These are phyloP conservation scores for Termitomyces sp. DNA, from an alignment of 768 basidiomycete genomes.

Conservation along the genomic window DNA sequence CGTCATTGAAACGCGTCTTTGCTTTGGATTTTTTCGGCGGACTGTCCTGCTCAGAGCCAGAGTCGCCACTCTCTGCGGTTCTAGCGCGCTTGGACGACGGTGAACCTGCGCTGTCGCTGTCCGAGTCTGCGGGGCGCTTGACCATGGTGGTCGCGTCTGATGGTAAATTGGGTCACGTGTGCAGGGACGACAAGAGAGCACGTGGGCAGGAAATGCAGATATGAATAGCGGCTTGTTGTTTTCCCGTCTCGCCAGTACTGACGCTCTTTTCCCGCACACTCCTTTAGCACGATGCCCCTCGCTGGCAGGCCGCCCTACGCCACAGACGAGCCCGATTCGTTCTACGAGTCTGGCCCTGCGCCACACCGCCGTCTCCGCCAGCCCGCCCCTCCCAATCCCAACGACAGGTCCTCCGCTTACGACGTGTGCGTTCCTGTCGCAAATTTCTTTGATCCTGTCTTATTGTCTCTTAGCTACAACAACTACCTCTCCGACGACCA, in stretches of 20 bases:
- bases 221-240: neutral
- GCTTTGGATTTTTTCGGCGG: slow-evolving; percentile 17
- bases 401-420: slow-evolving; percentile 56
- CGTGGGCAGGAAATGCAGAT: neutral
- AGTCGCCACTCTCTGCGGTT: slow-evolving; percentile 22
- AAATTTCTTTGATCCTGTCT: slow-evolving; percentile 5
- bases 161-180: slow-evolving; percentile 1
- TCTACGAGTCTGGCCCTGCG: slow-evolving; percentile 43
- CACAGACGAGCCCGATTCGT: slow-evolving; percentile 61
- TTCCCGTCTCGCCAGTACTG: slow-evolving; percentile 17
- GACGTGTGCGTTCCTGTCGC: slow-evolving; percentile 49
- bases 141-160: slow-evolving; percentile 32
- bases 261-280: slow-evolving; percentile 7
- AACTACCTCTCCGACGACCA: slow-evolving; percentile 39
- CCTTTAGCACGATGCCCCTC: slow-evolving; percentile 36
- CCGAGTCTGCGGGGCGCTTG: slow-evolving; percentile 43
- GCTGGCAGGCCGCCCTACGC: slow-evolving; percentile 64
- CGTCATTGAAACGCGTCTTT: slow-evolving; percentile 29
- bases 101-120: slow-evolving; percentile 39
- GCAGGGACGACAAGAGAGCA: neutral
- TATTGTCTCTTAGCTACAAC: slow-evolving; percentile 47
- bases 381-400: slow-evolving; percentile 43
- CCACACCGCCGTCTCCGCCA: slow-evolving; percentile 38
- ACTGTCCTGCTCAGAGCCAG: slow-evolving; percentile 14
- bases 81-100: slow-evolving; percentile 27